A percentile compares a stretch with the other conserved stretches of the same genome.
These are phyloP conservation scores for Otatea glauca DNA, from an alignment of 176 grass and related monocot species.

Conservation along the genomic window DNA sequence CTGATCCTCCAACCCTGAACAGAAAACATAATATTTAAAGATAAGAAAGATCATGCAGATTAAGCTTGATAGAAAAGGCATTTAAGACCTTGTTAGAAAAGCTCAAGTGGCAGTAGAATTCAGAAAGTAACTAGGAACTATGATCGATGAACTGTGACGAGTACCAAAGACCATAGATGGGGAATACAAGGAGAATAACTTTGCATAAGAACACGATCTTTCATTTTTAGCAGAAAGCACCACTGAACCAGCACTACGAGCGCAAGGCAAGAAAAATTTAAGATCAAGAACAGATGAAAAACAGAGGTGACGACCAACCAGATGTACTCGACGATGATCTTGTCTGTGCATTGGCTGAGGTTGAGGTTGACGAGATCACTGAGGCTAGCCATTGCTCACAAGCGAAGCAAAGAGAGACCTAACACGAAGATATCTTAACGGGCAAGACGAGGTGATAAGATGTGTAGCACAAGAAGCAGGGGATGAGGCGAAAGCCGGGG, in stretches of 20 bases:
- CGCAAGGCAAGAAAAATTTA: not conserved
- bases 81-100: not conserved
- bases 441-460: slow-evolving; percentile 34
- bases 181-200: not conserved
- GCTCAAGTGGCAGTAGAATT: not conserved
- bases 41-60: not conserved
- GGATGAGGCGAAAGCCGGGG: slow-evolving; percentile 42
- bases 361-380: slow-evolving; percentile 78
- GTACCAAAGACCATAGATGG: not conserved
- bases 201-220: not conserved
- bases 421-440: not conserved
- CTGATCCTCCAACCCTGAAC: slow-evolving; percentile 83
- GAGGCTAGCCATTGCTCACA: slow-evolving; percentile 72
- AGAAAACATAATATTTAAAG: not conserved
- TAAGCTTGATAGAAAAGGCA: not conserved
- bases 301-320: slow-evolving; percentile 57
- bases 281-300: slow-evolving; percentile 37
- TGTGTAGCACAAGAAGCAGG: slow-evolving; percentile 27
- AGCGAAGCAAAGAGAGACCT: slow-evolving; percentile 24
- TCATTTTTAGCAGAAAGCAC: not conserved
- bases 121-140: not conserved
- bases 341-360: slow-evolving; percentile 72
- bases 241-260: not conserved
- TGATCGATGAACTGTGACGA: not conserved
- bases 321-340: slow-evolving; percentile 86